Percentiles rank a stretch among this genome's conserved stretches.
phyloP scores from a whole-genome alignment of 805 yeast genomes.

The Starmerella floris region DNA sequence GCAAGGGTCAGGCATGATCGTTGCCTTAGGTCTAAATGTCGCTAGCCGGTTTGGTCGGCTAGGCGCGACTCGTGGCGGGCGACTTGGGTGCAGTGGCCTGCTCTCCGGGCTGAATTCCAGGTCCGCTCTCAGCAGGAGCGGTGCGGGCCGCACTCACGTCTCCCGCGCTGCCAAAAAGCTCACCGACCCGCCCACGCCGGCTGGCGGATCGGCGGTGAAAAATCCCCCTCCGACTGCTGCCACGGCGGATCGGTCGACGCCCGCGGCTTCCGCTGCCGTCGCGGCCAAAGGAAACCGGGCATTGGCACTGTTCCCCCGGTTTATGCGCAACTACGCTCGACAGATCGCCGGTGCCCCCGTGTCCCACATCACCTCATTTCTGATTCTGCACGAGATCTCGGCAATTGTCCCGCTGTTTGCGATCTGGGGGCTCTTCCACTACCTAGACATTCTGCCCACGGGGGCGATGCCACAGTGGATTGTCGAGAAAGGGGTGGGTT shows the following conservation, averaged over 20 bases:
- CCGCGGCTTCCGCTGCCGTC: too few species aligned
- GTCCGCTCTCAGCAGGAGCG: too few species aligned
- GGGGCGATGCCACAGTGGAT: constrained; percentile 45
- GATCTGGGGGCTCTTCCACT: constrained; percentile 53
- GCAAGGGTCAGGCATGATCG: too few species aligned
- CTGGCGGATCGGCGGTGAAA: too few species aligned
- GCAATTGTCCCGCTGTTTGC: constrained; percentile 61
- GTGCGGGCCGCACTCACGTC: constrained; percentile 6
- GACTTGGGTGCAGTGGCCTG: too few species aligned
- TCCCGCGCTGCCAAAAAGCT: constrained; percentile 24
- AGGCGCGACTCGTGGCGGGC: too few species aligned
- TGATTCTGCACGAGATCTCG: constrained; percentile 58
- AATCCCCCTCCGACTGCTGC: too few species aligned
- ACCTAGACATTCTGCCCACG: constrained; percentile 39
- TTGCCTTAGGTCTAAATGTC: too few species aligned
- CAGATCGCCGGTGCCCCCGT: constrained; percentile 44
- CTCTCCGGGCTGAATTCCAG: too few species aligned
- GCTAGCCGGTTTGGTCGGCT: too few species aligned
- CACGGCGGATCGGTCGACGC: too few species aligned
- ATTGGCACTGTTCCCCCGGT: constrained; percentile 34
- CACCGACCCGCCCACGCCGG: too few species aligned
- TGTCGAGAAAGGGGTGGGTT: constrained; percentile 43
- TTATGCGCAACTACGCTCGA: constrained; percentile 38
- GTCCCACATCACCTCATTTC: constrained; percentile 48
- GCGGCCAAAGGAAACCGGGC: neutral